These are phyloP conservation scores for Mycena maculata DNA, from an alignment of 768 basidiomycete genomes.

Conservation along the genomic window DNA sequence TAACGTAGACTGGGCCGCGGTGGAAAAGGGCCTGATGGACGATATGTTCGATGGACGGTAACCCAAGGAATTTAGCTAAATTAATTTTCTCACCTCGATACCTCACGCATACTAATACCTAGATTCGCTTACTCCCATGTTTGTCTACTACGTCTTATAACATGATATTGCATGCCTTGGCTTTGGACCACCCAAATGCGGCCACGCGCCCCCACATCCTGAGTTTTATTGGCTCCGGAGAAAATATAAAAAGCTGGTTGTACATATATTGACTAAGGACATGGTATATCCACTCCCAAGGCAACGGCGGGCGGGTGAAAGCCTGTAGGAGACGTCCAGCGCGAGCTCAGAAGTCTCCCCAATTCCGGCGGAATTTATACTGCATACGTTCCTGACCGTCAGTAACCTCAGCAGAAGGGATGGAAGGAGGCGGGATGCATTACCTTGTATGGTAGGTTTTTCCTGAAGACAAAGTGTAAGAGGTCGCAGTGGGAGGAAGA, in stretches of 20 bases:
- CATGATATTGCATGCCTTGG: slow-evolving; percentile 2
- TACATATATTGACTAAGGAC: slow-evolving; percentile 25
- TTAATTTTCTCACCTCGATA: slow-evolving; percentile 21
- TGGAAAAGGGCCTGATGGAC: slow-evolving; percentile 82
- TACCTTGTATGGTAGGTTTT: slow-evolving; percentile 92
- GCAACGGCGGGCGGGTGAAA: slow-evolving; percentile 25
- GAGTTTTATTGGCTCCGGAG: neutral
- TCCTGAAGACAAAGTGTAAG: slow-evolving; percentile 51
- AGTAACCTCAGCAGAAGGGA: slow-evolving; percentile 51
- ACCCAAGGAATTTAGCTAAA: slow-evolving; percentile 24
- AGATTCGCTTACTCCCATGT: neutral
- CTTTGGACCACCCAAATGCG: neutral
- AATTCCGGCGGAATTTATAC: slow-evolving; percentile 91
- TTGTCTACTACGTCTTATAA: too few species aligned
- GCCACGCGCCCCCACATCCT: neutral
- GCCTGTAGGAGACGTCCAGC: neutral
- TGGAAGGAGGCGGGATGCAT: slow-evolving; percentile 21
- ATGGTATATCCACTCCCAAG: slow-evolving; percentile 6
- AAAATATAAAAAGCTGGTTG: slow-evolving; percentile 19
- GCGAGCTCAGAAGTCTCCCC: slow-evolving; percentile 81
- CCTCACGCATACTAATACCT: slow-evolving; percentile 18
- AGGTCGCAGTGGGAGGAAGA: slow-evolving; percentile 14
- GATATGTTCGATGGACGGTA: slow-evolving; percentile 92
- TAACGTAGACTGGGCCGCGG: slow-evolving; percentile 88
- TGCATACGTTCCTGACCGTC: slow-evolving; percentile 70